These are phyloP conservation scores for Chytriomyces sp. DNA, from an alignment of 192 early-diverging fungal species.

Conservation along the genomic window DNA sequence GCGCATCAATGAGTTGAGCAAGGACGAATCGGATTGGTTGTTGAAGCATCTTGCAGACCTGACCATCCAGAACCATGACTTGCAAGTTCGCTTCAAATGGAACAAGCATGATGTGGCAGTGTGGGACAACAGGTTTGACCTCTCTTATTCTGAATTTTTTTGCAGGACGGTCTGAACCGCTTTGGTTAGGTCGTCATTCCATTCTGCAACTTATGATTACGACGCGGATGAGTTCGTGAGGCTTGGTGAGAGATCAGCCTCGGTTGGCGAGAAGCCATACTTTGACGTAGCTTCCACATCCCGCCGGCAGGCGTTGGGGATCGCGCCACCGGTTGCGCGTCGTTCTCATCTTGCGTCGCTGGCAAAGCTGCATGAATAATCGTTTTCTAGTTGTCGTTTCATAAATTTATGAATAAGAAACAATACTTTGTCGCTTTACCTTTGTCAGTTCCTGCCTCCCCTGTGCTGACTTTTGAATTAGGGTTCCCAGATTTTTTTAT, in stretches of 20 bases:
- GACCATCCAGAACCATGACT: conserved; percentile 53
- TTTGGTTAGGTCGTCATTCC: too few species aligned
- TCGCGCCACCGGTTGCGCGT: conserved; percentile 11
- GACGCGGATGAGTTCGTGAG: conserved; percentile 31
- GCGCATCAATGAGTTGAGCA: conserved; percentile 54
- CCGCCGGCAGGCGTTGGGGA: conserved; percentile 25
- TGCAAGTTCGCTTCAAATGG: conserved; percentile 57
- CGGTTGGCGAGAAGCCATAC: conserved; percentile 49
- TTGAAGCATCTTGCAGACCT: conserved; percentile 61
- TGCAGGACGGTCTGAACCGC: too few species aligned
- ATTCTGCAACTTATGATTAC: conserved; percentile 42
- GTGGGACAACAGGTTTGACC: conserved; percentile 52
- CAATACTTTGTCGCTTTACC: background rate
- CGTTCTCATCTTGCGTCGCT: conserved; percentile 17
- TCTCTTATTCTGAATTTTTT: too few species aligned
- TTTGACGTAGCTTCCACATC: conserved; percentile 30
- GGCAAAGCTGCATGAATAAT: background rate
- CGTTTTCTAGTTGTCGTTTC: background rate
- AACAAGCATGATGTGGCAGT: conserved; percentile 47
- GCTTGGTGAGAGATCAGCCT: conserved; percentile 42
- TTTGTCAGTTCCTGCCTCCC: too few species aligned
- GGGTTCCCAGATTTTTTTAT: too few species aligned
- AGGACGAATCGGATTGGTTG: conserved; percentile 58
- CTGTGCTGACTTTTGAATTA: too few species aligned
- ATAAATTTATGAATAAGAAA: background rate